Percentiles rank a stretch among this genome's conserved stretches.
These are phyloP conservation scores for Sanghuangporus sanghuang DNA, from an alignment of 1,284 basidiomycete genomes.

Conservation along the genomic window DNA sequence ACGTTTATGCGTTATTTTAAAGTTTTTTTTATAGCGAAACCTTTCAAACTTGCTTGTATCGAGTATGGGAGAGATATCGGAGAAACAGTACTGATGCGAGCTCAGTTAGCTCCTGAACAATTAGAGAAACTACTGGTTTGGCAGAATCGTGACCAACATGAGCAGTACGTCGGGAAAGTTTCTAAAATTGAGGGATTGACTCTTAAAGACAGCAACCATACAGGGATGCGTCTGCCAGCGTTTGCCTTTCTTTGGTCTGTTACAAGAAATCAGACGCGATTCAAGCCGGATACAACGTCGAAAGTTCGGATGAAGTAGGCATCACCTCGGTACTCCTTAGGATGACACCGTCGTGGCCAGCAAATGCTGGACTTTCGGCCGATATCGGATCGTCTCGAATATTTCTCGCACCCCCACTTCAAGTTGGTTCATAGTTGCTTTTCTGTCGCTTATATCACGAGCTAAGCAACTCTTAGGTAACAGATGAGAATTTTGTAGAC, in stretches of 20 bases:
- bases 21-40: no score
- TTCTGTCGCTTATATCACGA: background rate
- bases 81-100: background rate
- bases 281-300: background rate
- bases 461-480: constrained; percentile 1
- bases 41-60: background rate
- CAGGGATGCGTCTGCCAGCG: background rate
- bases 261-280: constrained; percentile 1
- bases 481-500: constrained; percentile 14
- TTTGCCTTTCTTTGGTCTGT: constrained; percentile 15
- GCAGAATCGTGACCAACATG: constrained; percentile 7
- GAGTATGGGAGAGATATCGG: background rate
- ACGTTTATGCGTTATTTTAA: no score
- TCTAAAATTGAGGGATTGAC: background rate
- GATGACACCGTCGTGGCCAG: constrained; percentile 10
- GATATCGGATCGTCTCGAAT: background rate
- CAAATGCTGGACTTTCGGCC: constrained; percentile 5
- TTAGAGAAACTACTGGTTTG: background rate
- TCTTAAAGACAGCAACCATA: background rate
- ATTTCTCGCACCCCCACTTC: constrained; percentile 12
- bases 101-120: constrained; percentile 1
- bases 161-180: background rate
- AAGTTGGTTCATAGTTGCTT: background rate
- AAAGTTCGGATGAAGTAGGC: background rate
- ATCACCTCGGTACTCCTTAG: background rate